Evolutionary conservation across 805 yeast species (phyloP).

Genomic region (Pichia gijzeniarum): DNA sequence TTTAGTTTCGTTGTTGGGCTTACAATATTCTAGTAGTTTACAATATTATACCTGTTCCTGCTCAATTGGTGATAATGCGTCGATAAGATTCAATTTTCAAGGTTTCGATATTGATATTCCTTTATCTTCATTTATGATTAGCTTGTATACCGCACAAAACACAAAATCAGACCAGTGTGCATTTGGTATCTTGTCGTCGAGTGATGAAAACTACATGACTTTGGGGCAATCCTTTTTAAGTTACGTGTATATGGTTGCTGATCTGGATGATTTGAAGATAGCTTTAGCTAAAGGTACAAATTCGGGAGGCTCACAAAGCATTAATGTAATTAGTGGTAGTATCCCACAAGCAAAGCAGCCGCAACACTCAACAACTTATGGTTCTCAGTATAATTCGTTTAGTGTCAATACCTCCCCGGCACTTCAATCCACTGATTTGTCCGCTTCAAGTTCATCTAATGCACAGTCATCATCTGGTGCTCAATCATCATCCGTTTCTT

Average conservation of each 20-base stretch:
- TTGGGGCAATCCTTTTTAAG: constrained; percentile 51
- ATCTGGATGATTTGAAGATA: constrained; percentile 40
- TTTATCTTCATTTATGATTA: constrained; percentile 24
- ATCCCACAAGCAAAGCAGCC: constrained; percentile 26
- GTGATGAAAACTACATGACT: constrained; percentile 30
- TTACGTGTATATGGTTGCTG: constrained; percentile 49
- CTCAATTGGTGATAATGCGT: constrained; percentile 20
- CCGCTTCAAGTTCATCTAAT: background rate
- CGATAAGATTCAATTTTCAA: constrained; percentile 46
- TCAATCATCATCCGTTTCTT: background rate
- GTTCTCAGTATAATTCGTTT: constrained; percentile 7
- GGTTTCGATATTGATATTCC: constrained; percentile 53
- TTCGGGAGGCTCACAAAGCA: constrained; percentile 29
- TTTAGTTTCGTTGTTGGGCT: constrained; percentile 31
- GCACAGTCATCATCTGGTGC: background rate
- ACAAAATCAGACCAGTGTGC: constrained; percentile 34
- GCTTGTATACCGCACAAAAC: constrained; percentile 15
- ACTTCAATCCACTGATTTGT: constrained; percentile 1
- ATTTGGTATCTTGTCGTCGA: constrained; percentile 34
- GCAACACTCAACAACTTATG: constrained; percentile 7
- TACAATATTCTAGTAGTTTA: constrained; percentile 33
- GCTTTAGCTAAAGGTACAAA: constrained; percentile 42
- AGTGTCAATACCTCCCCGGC: constrained; percentile 8
- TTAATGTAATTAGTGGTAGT: constrained; percentile 30
- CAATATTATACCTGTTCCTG: constrained; percentile 48